Percentiles rank a stretch among this genome's conserved stretches.
Evolutionary conservation across 208 protist species (phyloP).

Genomic region (Angomonas ambiguus): DNA sequence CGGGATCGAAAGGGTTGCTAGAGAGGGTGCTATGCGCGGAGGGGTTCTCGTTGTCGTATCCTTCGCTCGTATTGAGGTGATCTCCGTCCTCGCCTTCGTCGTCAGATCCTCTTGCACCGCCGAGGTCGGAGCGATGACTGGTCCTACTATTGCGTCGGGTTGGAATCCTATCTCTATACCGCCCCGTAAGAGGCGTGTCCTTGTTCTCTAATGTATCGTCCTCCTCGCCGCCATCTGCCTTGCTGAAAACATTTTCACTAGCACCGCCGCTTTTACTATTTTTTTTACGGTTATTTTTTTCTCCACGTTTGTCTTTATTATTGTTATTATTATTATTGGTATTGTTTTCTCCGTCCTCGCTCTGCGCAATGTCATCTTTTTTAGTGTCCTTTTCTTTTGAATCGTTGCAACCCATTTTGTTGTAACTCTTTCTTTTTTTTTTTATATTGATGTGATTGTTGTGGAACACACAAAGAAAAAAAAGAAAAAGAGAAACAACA

Average conservation of each 20-base stretch:
- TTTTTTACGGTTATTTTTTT: too few relatives aligned
- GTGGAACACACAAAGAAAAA: background rate
- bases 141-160: too few relatives aligned
- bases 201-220: too few relatives aligned
- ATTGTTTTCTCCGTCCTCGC: background rate
- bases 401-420: background rate
- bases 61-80: background rate
- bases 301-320: too few relatives aligned
- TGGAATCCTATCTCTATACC: too few relatives aligned
- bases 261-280: too few relatives aligned
- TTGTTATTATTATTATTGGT: background rate
- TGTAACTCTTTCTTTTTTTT: background rate
- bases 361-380: background rate
- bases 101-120: too few relatives aligned
- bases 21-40: background rate
- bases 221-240: too few relatives aligned
- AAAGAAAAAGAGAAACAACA: background rate
- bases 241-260: too few relatives aligned
- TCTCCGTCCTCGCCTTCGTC: too few relatives aligned
- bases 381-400: constrained; percentile 3
- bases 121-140: too few relatives aligned
- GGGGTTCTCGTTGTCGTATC: background rate
- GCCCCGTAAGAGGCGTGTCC: too few relatives aligned
- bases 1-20: background rate
- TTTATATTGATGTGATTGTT: background rate